Conservation (phyloP, 306 rosid genomes). For the Cucurbita ficifolia region DNA sequence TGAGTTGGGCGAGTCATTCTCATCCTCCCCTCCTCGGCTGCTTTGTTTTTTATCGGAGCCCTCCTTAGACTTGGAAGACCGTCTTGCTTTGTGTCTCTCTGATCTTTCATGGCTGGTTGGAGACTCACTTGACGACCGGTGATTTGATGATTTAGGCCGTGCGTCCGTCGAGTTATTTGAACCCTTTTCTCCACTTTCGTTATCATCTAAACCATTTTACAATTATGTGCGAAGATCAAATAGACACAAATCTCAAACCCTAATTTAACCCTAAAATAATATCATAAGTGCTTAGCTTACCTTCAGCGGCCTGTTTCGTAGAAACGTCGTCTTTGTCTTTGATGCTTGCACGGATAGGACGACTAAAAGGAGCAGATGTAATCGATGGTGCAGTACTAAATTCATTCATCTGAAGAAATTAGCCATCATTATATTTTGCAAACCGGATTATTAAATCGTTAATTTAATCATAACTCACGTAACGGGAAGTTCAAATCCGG, state of each 20-base stretch:
- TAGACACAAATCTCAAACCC: too few species aligned
- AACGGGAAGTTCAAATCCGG: too few species aligned
- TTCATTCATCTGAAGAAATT: conserved; percentile 49
- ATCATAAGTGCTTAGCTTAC: conserved; percentile 2
- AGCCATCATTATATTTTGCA: neutral
- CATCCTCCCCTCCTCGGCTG: too few species aligned
- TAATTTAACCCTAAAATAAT: too few species aligned
- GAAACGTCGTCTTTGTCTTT: neutral
- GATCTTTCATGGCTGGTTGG: conserved; percentile 20
- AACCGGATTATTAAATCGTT: too few species aligned
- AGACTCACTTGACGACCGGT: neutral
- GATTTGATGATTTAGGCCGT: conserved; percentile 20
- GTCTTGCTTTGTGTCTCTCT: conserved; percentile 35
- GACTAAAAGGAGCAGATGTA: conserved; percentile 6
- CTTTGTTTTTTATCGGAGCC: neutral
- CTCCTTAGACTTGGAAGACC: conserved; percentile 38
- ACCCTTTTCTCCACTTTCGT: neutral
- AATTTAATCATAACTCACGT: too few species aligned
- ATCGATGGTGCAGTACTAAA: conserved; percentile 27
- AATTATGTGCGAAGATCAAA: too few species aligned
- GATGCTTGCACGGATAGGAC: neutral
- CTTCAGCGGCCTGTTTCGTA: conserved; percentile 4
- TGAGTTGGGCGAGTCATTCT: neutral
- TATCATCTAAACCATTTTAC: too few species aligned
- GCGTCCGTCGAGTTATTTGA: neutral